These are phyloP conservation scores for Aspergillus ochraceoroseus DNA, from an alignment of 2,329 filamentous ascomycete genomes.

Conservation along the genomic window DNA sequence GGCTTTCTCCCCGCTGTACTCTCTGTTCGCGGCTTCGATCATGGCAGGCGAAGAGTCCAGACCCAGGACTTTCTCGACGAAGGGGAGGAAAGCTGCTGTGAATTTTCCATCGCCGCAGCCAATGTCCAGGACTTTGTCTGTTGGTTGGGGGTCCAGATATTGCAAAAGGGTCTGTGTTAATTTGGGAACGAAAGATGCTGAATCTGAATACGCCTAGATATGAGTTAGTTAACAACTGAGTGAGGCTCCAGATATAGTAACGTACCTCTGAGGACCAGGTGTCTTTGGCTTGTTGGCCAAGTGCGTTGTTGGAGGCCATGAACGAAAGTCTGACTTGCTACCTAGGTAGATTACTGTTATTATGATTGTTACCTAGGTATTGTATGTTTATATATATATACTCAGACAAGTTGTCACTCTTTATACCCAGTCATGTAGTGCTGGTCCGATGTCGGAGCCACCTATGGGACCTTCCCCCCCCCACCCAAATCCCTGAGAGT, in stretches of 20 bases:
- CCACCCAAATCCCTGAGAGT: too few species aligned
- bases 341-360: too few species aligned
- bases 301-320: neutral
- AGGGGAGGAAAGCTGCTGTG: slow-evolving; percentile 51
- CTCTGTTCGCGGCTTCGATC: slow-evolving; percentile 51
- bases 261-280: slow-evolving; percentile 40
- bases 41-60: slow-evolving; percentile 57
- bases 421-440: neutral
- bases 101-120: slow-evolving; percentile 63
- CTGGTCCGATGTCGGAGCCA: slow-evolving; percentile 1
- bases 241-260: neutral
- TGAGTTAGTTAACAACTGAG: slow-evolving; percentile 3
- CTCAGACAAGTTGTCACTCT: too few species aligned
- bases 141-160: slow-evolving; percentile 56
- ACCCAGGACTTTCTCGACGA: slow-evolving; percentile 52
- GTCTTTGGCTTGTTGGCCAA: slow-evolving; percentile 23
- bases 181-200: slow-evolving; percentile 61
- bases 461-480: too few species aligned
- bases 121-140: slow-evolving; percentile 58
- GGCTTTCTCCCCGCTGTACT: slow-evolving; percentile 33
- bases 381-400: too few species aligned
- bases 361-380: too few species aligned
- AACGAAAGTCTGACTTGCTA: too few species aligned
- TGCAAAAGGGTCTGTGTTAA: slow-evolving; percentile 55
- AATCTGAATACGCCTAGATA: slow-evolving; percentile 54